Conservation (phyloP, 108 stramenopile species). For the Seminavis robusta region DNA sequence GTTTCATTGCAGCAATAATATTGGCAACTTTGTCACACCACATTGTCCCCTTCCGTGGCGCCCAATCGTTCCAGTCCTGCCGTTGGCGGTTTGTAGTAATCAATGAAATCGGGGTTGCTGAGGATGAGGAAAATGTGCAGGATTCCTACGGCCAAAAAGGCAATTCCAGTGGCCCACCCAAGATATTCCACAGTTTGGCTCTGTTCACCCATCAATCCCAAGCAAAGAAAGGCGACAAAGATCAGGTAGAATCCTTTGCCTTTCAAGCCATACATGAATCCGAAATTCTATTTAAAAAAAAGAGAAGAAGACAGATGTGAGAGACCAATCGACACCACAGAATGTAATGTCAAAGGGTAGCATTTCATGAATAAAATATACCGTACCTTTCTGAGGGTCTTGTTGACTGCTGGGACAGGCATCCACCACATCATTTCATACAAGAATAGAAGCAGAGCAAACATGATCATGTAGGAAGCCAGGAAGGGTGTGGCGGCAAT, state of each 20-base stretch:
- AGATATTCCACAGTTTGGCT: constrained; percentile 33
- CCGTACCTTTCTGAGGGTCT: constrained; percentile 60
- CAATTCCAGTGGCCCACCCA: constrained; percentile 52
- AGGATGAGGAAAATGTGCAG: constrained; percentile 56
- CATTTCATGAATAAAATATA: too few relatives aligned
- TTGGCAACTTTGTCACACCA: too few relatives aligned
- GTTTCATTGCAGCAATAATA: background rate
- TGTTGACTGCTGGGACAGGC: constrained; percentile 53
- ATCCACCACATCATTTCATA: constrained; percentile 90
- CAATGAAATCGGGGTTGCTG: constrained; percentile 49
- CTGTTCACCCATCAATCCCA: constrained; percentile 61
- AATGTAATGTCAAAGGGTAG: too few relatives aligned
- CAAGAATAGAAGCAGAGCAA: constrained; percentile 63
- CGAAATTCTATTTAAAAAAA: too few relatives aligned
- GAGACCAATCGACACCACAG: too few relatives aligned
- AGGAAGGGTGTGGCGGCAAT: constrained; percentile 71
- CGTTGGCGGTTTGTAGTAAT: constrained; percentile 57
- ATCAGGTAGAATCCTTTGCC: constrained; percentile 80
- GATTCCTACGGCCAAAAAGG: constrained; percentile 55
- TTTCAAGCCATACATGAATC: constrained; percentile 82
- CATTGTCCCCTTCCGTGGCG: background rate
- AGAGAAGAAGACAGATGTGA: too few relatives aligned
- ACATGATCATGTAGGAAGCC: constrained; percentile 82
- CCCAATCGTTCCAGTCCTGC: constrained; percentile 51
- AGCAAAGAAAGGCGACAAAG: constrained; percentile 83